Conservation (phyloP, 148 eudicot species). For the Talinum fruticosum region DNA sequence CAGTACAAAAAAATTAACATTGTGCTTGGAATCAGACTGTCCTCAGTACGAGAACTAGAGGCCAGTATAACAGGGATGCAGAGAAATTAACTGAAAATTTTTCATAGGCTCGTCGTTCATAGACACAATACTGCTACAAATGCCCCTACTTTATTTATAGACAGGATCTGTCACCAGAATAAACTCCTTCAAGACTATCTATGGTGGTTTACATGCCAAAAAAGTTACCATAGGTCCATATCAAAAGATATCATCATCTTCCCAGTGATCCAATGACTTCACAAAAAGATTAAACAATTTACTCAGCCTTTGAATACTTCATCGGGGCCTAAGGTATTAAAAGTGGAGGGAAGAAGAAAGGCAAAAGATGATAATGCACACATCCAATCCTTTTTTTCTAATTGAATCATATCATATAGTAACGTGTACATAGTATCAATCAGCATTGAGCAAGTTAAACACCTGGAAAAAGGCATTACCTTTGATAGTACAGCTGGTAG, state of each 20-base stretch:
- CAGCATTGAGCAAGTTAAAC: conserved; percentile 1
- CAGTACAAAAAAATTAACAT: no score
- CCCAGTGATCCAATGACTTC: not conserved
- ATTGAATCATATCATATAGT: not conserved
- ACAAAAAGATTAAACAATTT: not conserved
- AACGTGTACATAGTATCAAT: not conserved
- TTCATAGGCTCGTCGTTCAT: no score
- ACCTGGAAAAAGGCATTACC: conserved; percentile 39
- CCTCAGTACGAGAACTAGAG: no score
- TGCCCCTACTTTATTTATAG: no score
- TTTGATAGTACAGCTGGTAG: conserved; percentile 38
- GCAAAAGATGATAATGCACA: not conserved
- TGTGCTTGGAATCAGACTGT: no score
- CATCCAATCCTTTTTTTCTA: not conserved
- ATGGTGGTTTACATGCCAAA: not conserved
- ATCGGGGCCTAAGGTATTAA: not conserved
- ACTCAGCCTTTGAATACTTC: not conserved
- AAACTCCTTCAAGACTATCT: no score
- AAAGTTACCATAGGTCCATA: not conserved
- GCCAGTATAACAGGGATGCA: no score
- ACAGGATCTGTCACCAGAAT: no score
- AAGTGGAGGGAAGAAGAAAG: not conserved
- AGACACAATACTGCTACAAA: no score
- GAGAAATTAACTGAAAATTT: no score
- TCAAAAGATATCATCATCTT: not conserved